These are phyloP conservation scores for Eutypella sp. DNA, from an alignment of 2,329 filamentous ascomycete species.

Conservation along the genomic window DNA sequence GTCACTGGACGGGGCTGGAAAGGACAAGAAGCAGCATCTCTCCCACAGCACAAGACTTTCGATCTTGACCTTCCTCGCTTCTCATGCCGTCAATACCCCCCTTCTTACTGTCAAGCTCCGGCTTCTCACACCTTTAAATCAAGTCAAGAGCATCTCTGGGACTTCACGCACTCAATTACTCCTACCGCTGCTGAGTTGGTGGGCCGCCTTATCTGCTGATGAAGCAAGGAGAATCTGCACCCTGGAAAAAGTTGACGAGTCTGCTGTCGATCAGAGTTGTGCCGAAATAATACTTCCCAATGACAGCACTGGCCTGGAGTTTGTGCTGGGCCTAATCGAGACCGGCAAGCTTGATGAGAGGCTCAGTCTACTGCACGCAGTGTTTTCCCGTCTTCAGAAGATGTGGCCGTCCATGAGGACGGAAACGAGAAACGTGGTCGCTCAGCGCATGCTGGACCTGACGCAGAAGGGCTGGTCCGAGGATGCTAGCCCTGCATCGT, in stretches of 20 bases:
- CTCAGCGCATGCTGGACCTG: conserved; percentile 58
- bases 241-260: conserved; percentile 37
- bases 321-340: conserved; percentile 44
- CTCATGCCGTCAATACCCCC: conserved; percentile 66
- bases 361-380: conserved; percentile 54
- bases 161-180: conserved; percentile 68
- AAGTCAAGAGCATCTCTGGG: conserved; percentile 65
- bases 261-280: conserved; percentile 36
- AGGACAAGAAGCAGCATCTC: conserved; percentile 50
- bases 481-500: conserved; percentile 38
- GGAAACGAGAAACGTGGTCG: conserved; percentile 53
- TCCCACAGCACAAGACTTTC: conserved; percentile 58
- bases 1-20: conserved; percentile 20
- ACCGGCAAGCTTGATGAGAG: conserved; percentile 37
- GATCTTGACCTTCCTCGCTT: conserved; percentile 67
- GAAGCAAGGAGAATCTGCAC: conserved; percentile 47
- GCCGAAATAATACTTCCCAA: conserved; percentile 51
- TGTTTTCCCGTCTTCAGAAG: conserved; percentile 64
- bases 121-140: conserved; percentile 67
- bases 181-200: conserved; percentile 68
- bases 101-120: conserved; percentile 63
- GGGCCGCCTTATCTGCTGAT: conserved; percentile 52
- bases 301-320: conserved; percentile 46
- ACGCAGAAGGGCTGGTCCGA: conserved; percentile 41
- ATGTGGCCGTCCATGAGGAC: conserved; percentile 71